These are phyloP conservation scores for Passiflora organensis DNA, from an alignment of 345 rosid species.

Conservation along the genomic window DNA sequence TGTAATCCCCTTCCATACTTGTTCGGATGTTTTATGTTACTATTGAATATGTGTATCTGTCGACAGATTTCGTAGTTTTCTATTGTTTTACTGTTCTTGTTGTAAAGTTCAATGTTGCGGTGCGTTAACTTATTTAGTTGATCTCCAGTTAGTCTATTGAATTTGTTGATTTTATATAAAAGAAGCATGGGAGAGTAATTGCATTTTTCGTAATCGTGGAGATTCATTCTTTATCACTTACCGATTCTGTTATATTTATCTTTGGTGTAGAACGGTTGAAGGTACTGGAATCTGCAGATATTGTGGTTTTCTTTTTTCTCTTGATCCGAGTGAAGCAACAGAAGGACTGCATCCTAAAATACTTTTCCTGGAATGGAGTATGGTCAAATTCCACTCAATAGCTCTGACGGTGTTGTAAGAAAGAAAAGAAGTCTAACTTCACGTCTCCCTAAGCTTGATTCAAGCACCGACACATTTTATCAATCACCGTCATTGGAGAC, in stretches of 20 bases:
- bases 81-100: neutral
- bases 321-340: slow-evolving; percentile 16
- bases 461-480: slow-evolving; percentile 33
- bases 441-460: slow-evolving; percentile 65
- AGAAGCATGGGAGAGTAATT: too few species aligned
- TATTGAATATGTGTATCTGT: too few species aligned
- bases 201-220: too few species aligned
- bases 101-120: neutral
- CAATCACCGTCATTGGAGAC: slow-evolving; percentile 30
- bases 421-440: slow-evolving; percentile 64
- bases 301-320: neutral
- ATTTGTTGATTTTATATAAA: too few species aligned
- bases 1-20: too few species aligned
- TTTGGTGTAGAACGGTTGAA: slow-evolving; percentile 2
- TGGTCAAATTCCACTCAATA: slow-evolving; percentile 30
- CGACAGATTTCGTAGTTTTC: too few species aligned
- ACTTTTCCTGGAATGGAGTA: slow-evolving; percentile 39
- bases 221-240: neutral
- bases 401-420: slow-evolving; percentile 44
- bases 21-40: too few species aligned
- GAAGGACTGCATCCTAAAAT: slow-evolving; percentile 3
- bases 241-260: neutral
- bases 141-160: too few species aligned
- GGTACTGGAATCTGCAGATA: neutral
- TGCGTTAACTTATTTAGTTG: too few species aligned